These are phyloP conservation scores for Angophora floribunda DNA, from an alignment of 345 rosid genomes.

Conservation along the genomic window DNA sequence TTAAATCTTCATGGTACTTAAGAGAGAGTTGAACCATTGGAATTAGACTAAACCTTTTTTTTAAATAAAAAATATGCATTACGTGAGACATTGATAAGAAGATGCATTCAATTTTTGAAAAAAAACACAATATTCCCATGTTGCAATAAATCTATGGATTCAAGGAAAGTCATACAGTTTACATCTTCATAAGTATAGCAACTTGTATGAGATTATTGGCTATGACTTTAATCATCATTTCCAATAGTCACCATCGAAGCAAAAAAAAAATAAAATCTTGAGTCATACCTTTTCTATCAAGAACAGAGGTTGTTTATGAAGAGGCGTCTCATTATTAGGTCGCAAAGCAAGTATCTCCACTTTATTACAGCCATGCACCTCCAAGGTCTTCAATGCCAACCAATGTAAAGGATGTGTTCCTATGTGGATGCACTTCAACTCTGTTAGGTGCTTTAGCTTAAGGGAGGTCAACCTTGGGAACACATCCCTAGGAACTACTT, in stretches of 20 bases:
- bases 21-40: fast-evolving
- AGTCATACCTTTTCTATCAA: not conserved
- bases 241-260: not conserved
- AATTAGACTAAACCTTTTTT: not conserved
- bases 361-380: not conserved
- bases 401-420: not conserved
- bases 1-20: not conserved
- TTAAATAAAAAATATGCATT: no score
- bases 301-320: fast-evolving
- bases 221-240: not conserved
- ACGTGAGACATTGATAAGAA: fast-evolving
- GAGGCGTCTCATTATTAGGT: not conserved
- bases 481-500: not conserved
- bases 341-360: fast-evolving
- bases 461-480: not conserved
- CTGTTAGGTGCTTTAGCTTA: fast-evolving
- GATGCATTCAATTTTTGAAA: not conserved
- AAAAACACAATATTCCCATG: not conserved
- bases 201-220: not conserved
- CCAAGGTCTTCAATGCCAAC: not conserved
- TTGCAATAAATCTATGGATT: not conserved
- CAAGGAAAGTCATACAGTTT: fast-evolving
- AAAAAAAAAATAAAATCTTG: not conserved
- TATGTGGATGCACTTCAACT: not conserved
- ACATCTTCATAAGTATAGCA: not conserved